A percentile compares a stretch with the other conserved stretches of the same genome.
phyloP scores from a whole-genome alignment of 73 alveolate genomes.

The Paramecium pentaurelia region DNA sequence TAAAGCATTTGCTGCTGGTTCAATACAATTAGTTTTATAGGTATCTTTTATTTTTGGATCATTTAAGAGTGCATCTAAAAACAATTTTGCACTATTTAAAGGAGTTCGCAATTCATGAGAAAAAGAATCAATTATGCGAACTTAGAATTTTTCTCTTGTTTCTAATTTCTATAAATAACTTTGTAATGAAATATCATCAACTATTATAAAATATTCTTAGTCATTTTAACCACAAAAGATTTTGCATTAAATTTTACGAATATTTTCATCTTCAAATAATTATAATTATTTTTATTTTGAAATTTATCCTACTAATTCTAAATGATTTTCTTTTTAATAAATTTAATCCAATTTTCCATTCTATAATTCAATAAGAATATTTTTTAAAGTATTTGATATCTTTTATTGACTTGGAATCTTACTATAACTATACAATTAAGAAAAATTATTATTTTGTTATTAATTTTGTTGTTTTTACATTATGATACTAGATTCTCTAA shows the following conservation, averaged over 20 bases:
- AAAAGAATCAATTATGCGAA: slow-evolving; percentile 3
- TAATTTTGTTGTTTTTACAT: not conserved
- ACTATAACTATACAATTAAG: not conserved
- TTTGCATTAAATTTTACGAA: not conserved
- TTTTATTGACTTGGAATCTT: not conserved
- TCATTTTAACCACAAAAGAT: not conserved
- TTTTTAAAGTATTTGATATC: not conserved
- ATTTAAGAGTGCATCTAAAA: slow-evolving; percentile 10
- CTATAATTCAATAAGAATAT: not conserved
- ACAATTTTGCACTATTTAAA: not conserved
- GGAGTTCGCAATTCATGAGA: slow-evolving; percentile 58
- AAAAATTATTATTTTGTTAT: not conserved
- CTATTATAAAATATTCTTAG: not conserved
- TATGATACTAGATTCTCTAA: not conserved
- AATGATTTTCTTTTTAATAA: not conserved
- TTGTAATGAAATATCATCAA: not conserved
- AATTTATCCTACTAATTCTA: not conserved
- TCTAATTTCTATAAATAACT: not conserved
- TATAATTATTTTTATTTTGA: not conserved
- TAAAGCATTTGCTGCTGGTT: slow-evolving; percentile 33
- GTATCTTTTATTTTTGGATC: not conserved
- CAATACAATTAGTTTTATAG: not conserved
- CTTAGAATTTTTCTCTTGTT: not conserved
- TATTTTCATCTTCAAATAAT: not conserved
- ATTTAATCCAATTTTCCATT: not conserved